Base-by-base conservation (phyloP, 768 basidiomycete species). In the Lepiota brunneoincarnata region DNA sequence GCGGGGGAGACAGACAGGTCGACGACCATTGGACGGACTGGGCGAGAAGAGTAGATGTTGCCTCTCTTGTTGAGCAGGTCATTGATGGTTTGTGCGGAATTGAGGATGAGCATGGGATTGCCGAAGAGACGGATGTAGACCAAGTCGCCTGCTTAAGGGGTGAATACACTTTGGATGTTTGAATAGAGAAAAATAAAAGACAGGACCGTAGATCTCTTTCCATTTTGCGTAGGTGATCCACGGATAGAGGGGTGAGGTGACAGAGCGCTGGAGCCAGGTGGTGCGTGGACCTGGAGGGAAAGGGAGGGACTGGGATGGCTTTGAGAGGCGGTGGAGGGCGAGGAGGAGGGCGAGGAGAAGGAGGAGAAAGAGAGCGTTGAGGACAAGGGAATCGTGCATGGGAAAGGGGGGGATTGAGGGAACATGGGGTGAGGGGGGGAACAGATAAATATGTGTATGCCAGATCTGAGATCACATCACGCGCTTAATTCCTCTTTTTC, bases 11-110 rank as follows among this genome's bases (percentile, higher is more conserved):
- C 72, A 44, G 53, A 79, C 77, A 78, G 57, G 31, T 78, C 73
- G 21, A 69, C 69, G 6, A 73, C 65, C 77, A 80, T 77, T 11
- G 72, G 71, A 55, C 63, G 60, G 15, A 62, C 42, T 7, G 75
- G 75, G 18, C 79, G 64, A 15, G 73, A 76, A 15, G 78, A 78
- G 58, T 78, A 81, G 2, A 67, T 74, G 44, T 55, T 64, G 37
- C 75, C 70, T 38, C 77, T 69, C 49, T 69, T 77, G 58, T 81
- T 76, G 23, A 81, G 65, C 6, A 81, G 69, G 24, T 80, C 77
- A 14, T 67, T 60, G 12, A 73, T 70, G 1, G 67, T 72, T 54
- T 66, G 58, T 31, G 69, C 65, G 12, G 78, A 73, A 55, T 78
- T 80, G 11, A 81, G 62, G 18, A 80, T 64, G 39, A 80, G 64